These are phyloP conservation scores for Silene uniflora DNA, from an alignment of 148 eudicot genomes.

Conservation along the genomic window DNA sequence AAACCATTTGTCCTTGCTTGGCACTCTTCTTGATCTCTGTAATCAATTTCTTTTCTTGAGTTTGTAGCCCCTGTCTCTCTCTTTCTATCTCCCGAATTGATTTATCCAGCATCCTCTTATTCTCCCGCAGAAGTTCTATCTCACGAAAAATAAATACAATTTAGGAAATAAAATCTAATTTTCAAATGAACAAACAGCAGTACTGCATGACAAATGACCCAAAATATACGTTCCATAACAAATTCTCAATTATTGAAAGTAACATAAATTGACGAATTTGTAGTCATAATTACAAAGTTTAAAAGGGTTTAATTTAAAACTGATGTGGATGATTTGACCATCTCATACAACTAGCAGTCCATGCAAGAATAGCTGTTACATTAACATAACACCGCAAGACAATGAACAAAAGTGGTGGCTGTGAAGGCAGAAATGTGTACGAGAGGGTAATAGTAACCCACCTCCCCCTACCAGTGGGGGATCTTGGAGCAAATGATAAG, in stretches of 20 bases:
- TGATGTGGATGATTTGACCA: too few relatives aligned
- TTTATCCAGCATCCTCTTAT: constrained; percentile 95
- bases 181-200: neutral
- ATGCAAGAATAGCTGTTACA: too few relatives aligned
- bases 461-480: too few relatives aligned
- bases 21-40: constrained; percentile 94
- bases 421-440: too few relatives aligned
- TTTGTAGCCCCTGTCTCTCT: constrained; percentile 90
- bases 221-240: too few relatives aligned
- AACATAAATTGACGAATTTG: neutral
- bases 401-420: too few relatives aligned
- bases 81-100: constrained; percentile 95
- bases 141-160: constrained; percentile 15
- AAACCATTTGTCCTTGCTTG: constrained; percentile 99
- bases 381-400: neutral
- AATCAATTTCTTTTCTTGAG: constrained; percentile 93
- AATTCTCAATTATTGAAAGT: too few relatives aligned
- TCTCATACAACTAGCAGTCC: too few relatives aligned
- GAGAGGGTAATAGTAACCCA: too few relatives aligned
- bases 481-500: too few relatives aligned
- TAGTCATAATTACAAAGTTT: too few relatives aligned
- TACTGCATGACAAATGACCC: neutral
- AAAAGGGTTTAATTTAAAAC: too few relatives aligned
- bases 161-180: neutral
- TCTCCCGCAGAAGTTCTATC: constrained; percentile 92